phyloP scores from a whole-genome alignment of 106 monocot genomes.

The Narthecium ossifragum region DNA sequence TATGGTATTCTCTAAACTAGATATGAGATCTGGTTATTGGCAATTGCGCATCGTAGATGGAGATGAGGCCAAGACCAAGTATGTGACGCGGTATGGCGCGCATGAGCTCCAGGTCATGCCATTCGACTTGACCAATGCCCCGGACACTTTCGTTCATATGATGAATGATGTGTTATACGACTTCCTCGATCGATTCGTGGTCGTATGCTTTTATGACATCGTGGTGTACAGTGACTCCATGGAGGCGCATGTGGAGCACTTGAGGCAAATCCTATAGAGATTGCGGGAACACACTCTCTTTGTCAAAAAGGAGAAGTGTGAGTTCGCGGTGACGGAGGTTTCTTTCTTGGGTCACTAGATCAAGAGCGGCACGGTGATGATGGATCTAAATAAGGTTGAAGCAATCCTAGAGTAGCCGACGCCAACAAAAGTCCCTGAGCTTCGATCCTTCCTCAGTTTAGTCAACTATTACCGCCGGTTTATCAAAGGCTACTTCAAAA shows the following conservation, averaged over 20 bases:
- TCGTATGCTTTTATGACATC: neutral
- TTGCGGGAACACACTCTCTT: neutral
- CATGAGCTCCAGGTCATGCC: neutral
- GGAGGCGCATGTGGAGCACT: neutral
- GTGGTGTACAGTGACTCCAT: neutral
- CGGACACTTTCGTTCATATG: neutral
- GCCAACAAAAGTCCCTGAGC: neutral
- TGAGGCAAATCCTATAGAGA: neutral
- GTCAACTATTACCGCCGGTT: too few species aligned
- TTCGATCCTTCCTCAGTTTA: neutral
- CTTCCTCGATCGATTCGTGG: neutral
- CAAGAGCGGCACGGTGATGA: neutral
- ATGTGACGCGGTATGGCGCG: neutral
- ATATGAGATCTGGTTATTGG: neutral
- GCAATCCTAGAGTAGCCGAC: conserved; percentile 1
- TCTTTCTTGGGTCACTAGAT: neutral
- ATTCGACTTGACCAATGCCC: neutral
- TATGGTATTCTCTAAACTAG: neutral
- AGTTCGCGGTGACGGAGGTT: neutral
- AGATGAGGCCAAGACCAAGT: neutral
- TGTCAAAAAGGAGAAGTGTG: neutral
- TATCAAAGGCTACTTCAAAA: neutral
- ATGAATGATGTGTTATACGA: too few species aligned
- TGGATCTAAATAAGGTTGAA: neutral
- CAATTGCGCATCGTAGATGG: neutral